Evolutionary conservation across 2,329 filamentous ascomycete species (phyloP).

Genomic region (Apiospora rasikravindrae): DNA sequence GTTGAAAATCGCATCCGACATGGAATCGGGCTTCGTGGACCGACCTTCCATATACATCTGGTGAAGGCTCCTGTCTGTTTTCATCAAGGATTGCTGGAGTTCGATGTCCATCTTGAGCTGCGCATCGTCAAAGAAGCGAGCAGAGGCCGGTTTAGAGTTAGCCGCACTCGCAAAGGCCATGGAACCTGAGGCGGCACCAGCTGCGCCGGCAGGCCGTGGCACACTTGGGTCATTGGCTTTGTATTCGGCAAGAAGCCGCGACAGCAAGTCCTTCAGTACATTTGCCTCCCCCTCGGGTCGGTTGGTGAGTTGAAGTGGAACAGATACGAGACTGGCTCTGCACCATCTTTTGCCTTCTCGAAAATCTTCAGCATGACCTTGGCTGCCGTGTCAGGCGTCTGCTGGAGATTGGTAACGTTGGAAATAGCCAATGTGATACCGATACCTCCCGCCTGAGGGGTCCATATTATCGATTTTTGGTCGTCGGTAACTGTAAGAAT

Average conservation of each 20-base stretch:
- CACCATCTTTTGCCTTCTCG: conserved; percentile 65
- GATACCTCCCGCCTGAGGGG: conserved; percentile 68
- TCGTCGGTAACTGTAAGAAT: conserved; percentile 77
- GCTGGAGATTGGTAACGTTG: conserved; percentile 90
- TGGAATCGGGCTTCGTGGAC: conserved; percentile 80
- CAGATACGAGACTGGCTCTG: conserved; percentile 73
- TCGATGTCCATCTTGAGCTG: conserved; percentile 78
- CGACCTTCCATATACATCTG: conserved; percentile 88
- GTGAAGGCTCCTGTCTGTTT: conserved; percentile 75
- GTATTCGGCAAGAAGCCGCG: conserved; percentile 72
- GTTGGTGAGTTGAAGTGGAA: conserved; percentile 86
- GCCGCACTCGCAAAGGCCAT: conserved; percentile 81
- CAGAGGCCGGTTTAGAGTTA: conserved; percentile 56
- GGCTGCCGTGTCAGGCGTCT: conserved; percentile 84
- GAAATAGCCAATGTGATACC: conserved; percentile 72
- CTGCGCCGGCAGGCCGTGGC: conserved; percentile 51
- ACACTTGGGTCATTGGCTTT: conserved; percentile 62
- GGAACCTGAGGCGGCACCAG: conserved; percentile 62
- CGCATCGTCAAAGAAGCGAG: conserved; percentile 80
- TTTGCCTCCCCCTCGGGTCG: conserved; percentile 85
- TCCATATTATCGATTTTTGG: conserved; percentile 80
- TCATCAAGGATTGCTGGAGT: conserved; percentile 87
- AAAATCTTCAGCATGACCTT: conserved; percentile 97
- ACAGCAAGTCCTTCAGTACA: conserved; percentile 80
- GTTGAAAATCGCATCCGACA: conserved; percentile 82